Evolutionary conservation across 495 filamentous ascomycete genomes (phyloP).

Genomic region (Sphaerosporella brunnea): DNA sequence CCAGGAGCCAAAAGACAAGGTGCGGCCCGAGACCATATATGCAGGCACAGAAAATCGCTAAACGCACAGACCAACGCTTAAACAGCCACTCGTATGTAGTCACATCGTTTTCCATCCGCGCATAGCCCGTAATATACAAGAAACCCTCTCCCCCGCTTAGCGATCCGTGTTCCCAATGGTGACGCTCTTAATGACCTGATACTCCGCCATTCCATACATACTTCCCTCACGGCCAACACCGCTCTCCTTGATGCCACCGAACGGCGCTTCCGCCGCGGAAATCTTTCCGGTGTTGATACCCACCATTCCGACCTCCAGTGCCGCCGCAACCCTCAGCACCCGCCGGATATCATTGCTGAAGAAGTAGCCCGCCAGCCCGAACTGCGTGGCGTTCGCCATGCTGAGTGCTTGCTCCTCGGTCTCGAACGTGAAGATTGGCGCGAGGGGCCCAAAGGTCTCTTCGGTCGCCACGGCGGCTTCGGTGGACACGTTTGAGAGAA

Average conservation of each 20-base stretch:
- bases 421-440: constrained; percentile 20
- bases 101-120: too few species aligned
- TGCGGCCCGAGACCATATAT: too few species aligned
- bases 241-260: constrained; percentile 18
- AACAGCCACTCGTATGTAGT: too few species aligned
- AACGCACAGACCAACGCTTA: too few species aligned
- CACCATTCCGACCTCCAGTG: constrained; percentile 25
- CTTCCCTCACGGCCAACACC: constrained; percentile 17
- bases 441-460: constrained; percentile 47
- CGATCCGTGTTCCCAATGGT: constrained; percentile 1
- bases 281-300: constrained; percentile 28
- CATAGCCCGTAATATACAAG: too few species aligned
- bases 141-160: not conserved
- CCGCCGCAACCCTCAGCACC: constrained; percentile 14
- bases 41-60: too few species aligned
- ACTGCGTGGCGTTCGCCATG: constrained; percentile 22
- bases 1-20: too few species aligned
- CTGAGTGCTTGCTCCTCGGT: constrained; percentile 23
- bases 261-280: constrained; percentile 13
- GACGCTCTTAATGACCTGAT: not conserved
- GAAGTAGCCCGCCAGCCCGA: constrained; percentile 27
- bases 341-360: constrained; percentile 22
- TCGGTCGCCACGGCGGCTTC: constrained; percentile 69
- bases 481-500: constrained; percentile 50
- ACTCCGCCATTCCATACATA: constrained; percentile 5